Base-by-base conservation (phyloP, 75 land plant species). In the Sequoia sempervirens region DNA sequence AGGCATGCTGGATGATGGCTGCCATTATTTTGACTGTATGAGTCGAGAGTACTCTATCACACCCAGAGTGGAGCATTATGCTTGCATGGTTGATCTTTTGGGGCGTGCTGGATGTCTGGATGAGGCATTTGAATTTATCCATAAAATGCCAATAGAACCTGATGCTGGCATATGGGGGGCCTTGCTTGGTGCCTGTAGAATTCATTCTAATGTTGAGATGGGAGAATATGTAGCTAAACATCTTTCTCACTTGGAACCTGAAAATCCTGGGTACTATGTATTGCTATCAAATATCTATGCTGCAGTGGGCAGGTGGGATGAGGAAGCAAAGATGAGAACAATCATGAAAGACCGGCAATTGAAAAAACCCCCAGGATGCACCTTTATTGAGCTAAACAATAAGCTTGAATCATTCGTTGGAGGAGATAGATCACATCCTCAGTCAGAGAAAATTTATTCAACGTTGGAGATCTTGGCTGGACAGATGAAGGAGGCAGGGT, bases 261-360 rank as follows among this genome's bases (percentile, higher is more conserved):
- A 84, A 75, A 84, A 87, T 53, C 50, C n/a, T 34, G 86, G 86
- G 54, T 84, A 66, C 28, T 88, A 90, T 72, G 84, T 91, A 75
- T 87, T 86, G 8, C 32, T 91, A 81, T 89, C 90, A 38, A 91
- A 87, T 76, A 85, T 89, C 37, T 92, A 92, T 83, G 88, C 94
- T 15, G 85, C 81, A 37, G 87, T 75, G 15, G 90, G 86, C 54
- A 85, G 54, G 89, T 92, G 91, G 92, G 85, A 84, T 13, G 79
- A 83, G 45, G 92, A 83, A 13, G 66, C 64, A 14, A 85, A 70
- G 72, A 17, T 88, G 38, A 81, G 90, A 53, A 28, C 70, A 12
- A 15, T 83, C 11, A 84, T 90, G 85, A 84, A 64, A 30, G 81
- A 72, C 5, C 83, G 80, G 58, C 86, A 86, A 28, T 80, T 88